Percentiles rank a stretch among this genome's conserved stretches.
These are phyloP conservation scores for Protea cynaroides DNA, from an alignment of 164 flowering plant species.

Conservation along the genomic window DNA sequence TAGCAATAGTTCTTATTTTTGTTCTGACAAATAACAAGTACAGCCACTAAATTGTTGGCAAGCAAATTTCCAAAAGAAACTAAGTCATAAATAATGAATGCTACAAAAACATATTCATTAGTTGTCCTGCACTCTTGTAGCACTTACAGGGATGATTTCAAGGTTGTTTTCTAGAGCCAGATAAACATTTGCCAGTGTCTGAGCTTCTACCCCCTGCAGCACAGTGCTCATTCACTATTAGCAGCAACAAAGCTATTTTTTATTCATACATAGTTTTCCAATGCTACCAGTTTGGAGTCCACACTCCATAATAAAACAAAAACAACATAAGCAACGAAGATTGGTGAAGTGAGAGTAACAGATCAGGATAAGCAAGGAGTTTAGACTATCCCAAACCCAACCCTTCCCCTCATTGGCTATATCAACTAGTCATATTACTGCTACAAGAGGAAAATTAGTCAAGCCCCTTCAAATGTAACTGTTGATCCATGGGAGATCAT, in stretches of 20 bases:
- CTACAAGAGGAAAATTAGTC: too few species aligned
- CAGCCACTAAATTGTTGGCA: too few species aligned
- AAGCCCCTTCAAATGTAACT: too few species aligned
- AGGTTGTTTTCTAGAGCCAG: conserved; percentile 91
- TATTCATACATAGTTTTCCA: neutral
- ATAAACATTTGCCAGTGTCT: conserved; percentile 91
- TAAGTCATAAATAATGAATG: neutral
- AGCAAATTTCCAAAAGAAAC: neutral
- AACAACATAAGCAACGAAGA: too few species aligned
- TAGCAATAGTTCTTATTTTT: too few species aligned
- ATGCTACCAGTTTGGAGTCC: neutral
- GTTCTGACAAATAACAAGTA: too few species aligned
- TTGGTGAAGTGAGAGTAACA: too few species aligned
- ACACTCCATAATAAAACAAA: neutral
- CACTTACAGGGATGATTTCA: conserved; percentile 86
- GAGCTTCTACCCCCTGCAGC: conserved; percentile 95
- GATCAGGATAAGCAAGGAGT: too few species aligned
- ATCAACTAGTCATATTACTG: too few species aligned
- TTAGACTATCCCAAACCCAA: too few species aligned
- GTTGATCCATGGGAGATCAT: too few species aligned
- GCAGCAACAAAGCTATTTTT: neutral
- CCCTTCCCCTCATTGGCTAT: too few species aligned
- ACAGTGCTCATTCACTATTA: conserved; percentile 6
- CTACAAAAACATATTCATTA: neutral
- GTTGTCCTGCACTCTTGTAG: neutral